phyloP scores from a whole-genome alignment of 2,329 filamentous ascomycete species.

The Hansfordia pulvinata region DNA sequence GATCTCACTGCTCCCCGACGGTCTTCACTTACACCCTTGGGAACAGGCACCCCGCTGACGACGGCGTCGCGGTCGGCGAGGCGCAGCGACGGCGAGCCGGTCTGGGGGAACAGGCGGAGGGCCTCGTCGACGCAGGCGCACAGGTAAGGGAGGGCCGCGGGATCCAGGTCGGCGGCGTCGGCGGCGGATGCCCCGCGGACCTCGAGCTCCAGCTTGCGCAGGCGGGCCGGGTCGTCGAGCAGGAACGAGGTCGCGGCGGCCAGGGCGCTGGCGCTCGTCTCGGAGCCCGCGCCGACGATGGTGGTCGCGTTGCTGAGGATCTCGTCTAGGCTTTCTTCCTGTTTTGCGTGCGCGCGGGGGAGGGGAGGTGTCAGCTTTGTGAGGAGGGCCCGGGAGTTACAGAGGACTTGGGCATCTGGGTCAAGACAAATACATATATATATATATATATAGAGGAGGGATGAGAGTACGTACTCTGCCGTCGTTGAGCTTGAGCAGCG shows the following conservation, averaged over 20 bases:
- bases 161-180: constrained; percentile 17
- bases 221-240: constrained; percentile 18
- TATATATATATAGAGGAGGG: too few relatives aligned
- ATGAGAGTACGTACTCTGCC: constrained; percentile 1
- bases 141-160: constrained; percentile 16
- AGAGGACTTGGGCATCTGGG: too few relatives aligned
- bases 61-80: constrained; percentile 3
- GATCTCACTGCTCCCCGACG: too few relatives aligned
- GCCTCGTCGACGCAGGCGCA: constrained; percentile 21
- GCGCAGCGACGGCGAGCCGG: constrained; percentile 9
- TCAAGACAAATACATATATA: too few relatives aligned
- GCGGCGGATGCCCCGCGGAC: constrained; percentile 23
- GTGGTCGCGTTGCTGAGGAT: constrained; percentile 7
- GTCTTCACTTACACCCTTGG: constrained; percentile 5
- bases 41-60: constrained; percentile 9
- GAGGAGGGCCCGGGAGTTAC: too few relatives aligned
- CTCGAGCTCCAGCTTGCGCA: constrained; percentile 24
- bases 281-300: constrained; percentile 28
- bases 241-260: constrained; percentile 22
- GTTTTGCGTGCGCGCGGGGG: neutral
- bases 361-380: neutral
- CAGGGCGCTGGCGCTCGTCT: constrained; percentile 31
- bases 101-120: constrained; percentile 20
- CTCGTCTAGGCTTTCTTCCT: neutral
- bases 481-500: constrained; percentile 3